A percentile compares a stretch with the other conserved stretches of the same genome.
Conservation (phyloP, 371 early-diverging fungal genomes). For the Saksenaea oblongispora region DNA sequence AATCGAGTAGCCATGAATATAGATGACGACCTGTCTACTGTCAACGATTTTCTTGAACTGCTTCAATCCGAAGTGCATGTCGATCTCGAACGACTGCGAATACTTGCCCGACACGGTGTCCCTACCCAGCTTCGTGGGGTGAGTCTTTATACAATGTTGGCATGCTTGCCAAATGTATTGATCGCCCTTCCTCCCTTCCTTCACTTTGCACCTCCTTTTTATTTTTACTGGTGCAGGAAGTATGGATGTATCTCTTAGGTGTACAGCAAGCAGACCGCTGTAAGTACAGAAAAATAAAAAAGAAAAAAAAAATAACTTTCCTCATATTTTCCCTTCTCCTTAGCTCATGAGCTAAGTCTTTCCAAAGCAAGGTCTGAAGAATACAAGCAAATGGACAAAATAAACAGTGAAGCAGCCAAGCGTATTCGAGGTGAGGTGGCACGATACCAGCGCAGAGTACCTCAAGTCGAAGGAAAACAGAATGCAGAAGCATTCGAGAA, state of each 20-base stretch:
- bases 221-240: slow-evolving; percentile 58
- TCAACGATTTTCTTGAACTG: slow-evolving; percentile 80
- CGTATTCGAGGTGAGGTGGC: slow-evolving; percentile 85
- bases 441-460: slow-evolving; percentile 69
- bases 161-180: slow-evolving; percentile 4
- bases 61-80: slow-evolving; percentile 87
- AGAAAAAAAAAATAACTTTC: background rate
- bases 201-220: slow-evolving; percentile 6
- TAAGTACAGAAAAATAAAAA: slow-evolving; percentile 34
- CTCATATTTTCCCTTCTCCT: background rate
- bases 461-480: slow-evolving; percentile 30
- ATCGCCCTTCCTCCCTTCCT: slow-evolving; percentile 5
- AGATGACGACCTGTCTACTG: slow-evolving; percentile 50
- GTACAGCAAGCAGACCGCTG: slow-evolving; percentile 86
- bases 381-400: slow-evolving; percentile 78
- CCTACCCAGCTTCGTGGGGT: slow-evolving; percentile 84
- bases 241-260: slow-evolving; percentile 90
- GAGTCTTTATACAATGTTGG: slow-evolving; percentile 32
- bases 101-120: slow-evolving; percentile 84
- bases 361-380: slow-evolving; percentile 69
- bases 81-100: slow-evolving; percentile 82
- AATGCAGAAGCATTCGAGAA: slow-evolving; percentile 68
- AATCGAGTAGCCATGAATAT: slow-evolving; percentile 20
- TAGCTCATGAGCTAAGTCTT: slow-evolving; percentile 75
- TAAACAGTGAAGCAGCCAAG: slow-evolving; percentile 74